Conservation (phyloP, 2,329 filamentous ascomycete genomes). For the Venturia nashicola region DNA sequence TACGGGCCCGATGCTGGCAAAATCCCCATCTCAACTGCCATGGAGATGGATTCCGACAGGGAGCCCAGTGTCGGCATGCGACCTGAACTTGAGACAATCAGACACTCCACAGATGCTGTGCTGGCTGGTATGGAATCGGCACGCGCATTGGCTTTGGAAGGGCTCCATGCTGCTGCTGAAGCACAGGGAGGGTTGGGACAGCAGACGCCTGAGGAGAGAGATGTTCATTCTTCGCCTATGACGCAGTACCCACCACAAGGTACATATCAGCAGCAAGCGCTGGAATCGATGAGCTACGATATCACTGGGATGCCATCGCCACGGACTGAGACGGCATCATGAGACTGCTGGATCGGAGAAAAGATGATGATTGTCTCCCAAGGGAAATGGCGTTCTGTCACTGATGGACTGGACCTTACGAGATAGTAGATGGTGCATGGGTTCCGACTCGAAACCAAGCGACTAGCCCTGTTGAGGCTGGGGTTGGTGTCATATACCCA, state of each 20-base stretch:
- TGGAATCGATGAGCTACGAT: neutral
- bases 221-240: neutral
- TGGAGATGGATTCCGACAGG: neutral
- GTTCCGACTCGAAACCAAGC: too few relatives aligned
- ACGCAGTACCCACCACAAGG: neutral
- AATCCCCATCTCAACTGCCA: neutral
- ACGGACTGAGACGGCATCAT: neutral
- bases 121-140: neutral
- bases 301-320: neutral
- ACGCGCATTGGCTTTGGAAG: slow-evolving; percentile 5
- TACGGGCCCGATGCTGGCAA: slow-evolving; percentile 4
- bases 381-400: neutral
- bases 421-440: too few relatives aligned
- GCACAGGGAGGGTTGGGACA: neutral
- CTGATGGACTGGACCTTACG: neutral
- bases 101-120: neutral
- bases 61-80: slow-evolving; percentile 6
- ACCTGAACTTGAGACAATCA: neutral
- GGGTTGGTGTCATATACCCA: neutral
- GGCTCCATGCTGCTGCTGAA: slow-evolving; percentile 2
- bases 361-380: neutral
- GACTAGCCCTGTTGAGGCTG: too few relatives aligned
- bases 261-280: neutral
- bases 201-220: neutral
- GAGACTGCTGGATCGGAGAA: neutral